Evolutionary conservation across 2,329 filamentous ascomycete species (phyloP), one percentile per base, ranked within the genome.

Genomic region (Capronia epimyces): DNA sequence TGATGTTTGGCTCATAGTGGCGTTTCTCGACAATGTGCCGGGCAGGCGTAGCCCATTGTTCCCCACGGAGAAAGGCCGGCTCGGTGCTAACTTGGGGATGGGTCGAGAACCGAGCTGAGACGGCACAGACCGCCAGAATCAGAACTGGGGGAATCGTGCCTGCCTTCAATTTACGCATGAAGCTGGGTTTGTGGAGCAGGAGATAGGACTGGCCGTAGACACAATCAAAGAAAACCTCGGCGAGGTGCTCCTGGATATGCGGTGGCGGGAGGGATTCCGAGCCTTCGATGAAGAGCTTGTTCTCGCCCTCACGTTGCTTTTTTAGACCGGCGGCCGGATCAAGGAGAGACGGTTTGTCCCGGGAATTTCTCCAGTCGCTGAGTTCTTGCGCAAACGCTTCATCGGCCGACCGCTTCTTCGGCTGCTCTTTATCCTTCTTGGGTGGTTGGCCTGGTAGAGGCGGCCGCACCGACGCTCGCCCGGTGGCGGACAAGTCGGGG

Each of bases 151-250:
- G 91, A 10, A 97, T 75, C 1, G 84, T 84, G 24, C 87, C 86
- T 52, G 83, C 79, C 62, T 85, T 88, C 56, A 66, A 56, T 46
- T 89, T 89, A 53, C 90, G 81, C 86, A 97, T 95, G 66, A 94
- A 97, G 66, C 90, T 97, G 31, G 93, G 91, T 66, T 96, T 97
- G 70, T 98, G 93, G 8, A 98, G 79, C 16, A 98, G 74, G 58
- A 94, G 87, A 66, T 97, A 98, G 27, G 89, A 87, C 66, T 97
- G 93, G 7, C 93, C 93, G 65, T 98, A 97, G 1, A 97, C 80
- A 63, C 86, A 90, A 64, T 97, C 91, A 64, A 97, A 98, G 66
- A 94, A 98, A 0, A 96, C 83, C 63, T 97, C 90, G 15, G 90
- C 84, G 4, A 98, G 76, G 68, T 97, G 91, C 64, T 95, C 87